Base-by-base conservation (phyloP, 2,329 filamentous ascomycete genomes). In the Sporothrix sp. region DNA sequence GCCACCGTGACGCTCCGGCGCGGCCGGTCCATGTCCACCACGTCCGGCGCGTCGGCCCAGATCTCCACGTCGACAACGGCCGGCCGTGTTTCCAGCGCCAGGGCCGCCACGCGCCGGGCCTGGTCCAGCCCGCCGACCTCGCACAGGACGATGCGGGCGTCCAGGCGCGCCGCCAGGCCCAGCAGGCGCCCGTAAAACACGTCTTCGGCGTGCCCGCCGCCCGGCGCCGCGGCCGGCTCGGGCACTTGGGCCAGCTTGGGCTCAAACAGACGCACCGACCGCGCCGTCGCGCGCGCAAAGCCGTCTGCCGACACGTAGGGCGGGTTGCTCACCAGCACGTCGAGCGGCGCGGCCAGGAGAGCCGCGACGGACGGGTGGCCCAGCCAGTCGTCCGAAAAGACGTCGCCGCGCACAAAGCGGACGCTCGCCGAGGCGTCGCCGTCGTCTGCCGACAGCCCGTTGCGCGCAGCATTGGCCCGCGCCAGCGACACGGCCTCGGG, bases 271-370 rank as follows among this genome's bases (percentile, higher is more conserved):
- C 88, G 78, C 27, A 96, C 91, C 11, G 86, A 91, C 23, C 81
- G 77, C 1, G 75, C 71, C 1, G 84, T 89, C 16, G 78, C 77
- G 35, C 66, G 73, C 35, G 72, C 66, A 60, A 86, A 89, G 7
- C 76, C 78, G 35, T 63, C 57, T 0, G 72, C 68, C 2, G 89
- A 94, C 46, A 97, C 83, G 63, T 97, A 97, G 0, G 93, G 93
- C 14, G 93, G 93, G 61, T 98, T 98, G 1, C 85, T 85, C 32
- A 93, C 77, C 1, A 98, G 66, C 4, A 97, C 68, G 55, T 94
- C 82, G 60, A 64, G 75, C 48, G 28, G 16, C 14, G 8, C 14
- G 25, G 7, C 16, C 10, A 14, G 13, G 3, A 27, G 37, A 6
- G 18, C 20, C 13, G n/a, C 28, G 32, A 37, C 16, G 18, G 27